Evolutionary conservation across 768 basidiomycete species (phyloP), one percentile per base, ranked within the genome.

Genomic region (Udeniomyces megalosporus): DNA sequence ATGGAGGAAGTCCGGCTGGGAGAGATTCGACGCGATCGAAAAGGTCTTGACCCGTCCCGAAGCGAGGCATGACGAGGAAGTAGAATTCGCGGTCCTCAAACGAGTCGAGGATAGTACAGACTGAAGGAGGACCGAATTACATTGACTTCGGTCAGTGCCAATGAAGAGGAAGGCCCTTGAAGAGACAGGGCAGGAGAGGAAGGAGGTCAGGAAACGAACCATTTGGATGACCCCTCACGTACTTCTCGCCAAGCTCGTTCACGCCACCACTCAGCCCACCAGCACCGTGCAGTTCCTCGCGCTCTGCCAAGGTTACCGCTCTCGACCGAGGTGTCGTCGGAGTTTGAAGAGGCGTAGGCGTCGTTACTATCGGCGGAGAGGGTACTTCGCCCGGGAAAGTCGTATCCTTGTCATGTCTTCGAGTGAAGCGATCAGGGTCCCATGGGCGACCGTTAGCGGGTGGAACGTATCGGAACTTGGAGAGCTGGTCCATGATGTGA

Each of bases 51-150:
- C 76, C 58, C 80, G 84, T 4, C 81, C 82, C 35, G 80, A 80
- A 4, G 79, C 69, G 1, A 80, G 77, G 54, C 48, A 38, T 38
- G 52, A 96, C 84, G 69, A 96, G 80, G 73, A 96, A 95, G 73
- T 97, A 99, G 71, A 88, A 95, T 74, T 95, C 87, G 58, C 80
- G 82, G 70, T 97, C 93, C 73, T 97, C 93, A 71, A 96, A 97
- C 73, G 93, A 99, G 71, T 97, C 93, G 56, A 92, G 78, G 34
- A 99, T 77, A 28, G 88, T 86, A 71, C 91, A 91, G 59, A 99
- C 88, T 60, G 31, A 48, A 15, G 11, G 17, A 22, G 35, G n/a
- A n/a, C n/a, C n/a, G n/a, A 4, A 48, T 71, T 92, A n/a, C n/a
- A n/a, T n/a, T n/a, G n/a, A n/a, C n/a, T n/a, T 93, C 4, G 93